phyloP scores from a whole-genome alignment of 179 eudicot genomes.

The Corrigiola litoralis region DNA sequence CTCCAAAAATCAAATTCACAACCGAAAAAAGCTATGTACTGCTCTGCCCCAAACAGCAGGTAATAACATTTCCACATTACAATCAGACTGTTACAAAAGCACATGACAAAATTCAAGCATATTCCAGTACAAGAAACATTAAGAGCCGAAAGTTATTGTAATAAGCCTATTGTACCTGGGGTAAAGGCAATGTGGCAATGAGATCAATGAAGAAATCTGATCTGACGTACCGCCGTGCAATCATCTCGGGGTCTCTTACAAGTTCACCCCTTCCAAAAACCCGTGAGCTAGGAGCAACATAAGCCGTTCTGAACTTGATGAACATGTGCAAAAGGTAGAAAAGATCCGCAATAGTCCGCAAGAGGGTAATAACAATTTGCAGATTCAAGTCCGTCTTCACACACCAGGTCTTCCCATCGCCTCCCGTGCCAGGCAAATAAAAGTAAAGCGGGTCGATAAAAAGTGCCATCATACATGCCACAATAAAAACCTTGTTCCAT shows the following conservation, averaged over 20 bases:
- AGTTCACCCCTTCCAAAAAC: conserved; percentile 98
- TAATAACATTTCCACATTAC: neutral
- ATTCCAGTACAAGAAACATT: neutral
- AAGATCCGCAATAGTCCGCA: conserved; percentile 76
- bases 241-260: conserved; percentile 89
- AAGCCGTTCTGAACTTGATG: conserved; percentile 90
- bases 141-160: neutral
- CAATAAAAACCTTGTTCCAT: conserved; percentile 84
- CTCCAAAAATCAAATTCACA: no score
- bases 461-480: conserved; percentile 79
- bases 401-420: conserved; percentile 50
- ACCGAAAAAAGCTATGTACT: no score
- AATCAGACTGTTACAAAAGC: no score
- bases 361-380: conserved; percentile 68
- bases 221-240: conserved; percentile 68
- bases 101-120: no score
- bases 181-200: conserved; percentile 89
- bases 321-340: conserved; percentile 77
- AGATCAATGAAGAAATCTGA: conserved; percentile 81
- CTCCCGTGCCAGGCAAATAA: conserved; percentile 63
- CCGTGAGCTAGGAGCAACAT: conserved; percentile 91
- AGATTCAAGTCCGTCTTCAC: conserved; percentile 61
- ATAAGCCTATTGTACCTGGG: conserved; percentile 57
- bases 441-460: conserved; percentile 88
- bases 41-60: no score